Base-by-base conservation (phyloP, 2,329 filamentous ascomycete species). In the Colletotrichum theobromicola region DNA sequence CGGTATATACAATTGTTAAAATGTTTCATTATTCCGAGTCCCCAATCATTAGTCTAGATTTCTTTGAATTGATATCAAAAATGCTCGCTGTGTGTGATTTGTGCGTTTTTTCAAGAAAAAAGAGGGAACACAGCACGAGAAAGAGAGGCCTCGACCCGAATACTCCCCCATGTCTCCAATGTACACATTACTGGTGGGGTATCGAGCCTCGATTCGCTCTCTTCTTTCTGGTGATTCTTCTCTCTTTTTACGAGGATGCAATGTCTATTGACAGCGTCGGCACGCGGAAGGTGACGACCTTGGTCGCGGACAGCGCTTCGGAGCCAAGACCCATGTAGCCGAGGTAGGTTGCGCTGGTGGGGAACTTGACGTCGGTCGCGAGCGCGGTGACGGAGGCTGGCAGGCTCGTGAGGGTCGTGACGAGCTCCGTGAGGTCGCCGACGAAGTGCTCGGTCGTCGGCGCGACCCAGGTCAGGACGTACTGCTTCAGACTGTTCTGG, bases 241-340 rank as follows among this genome's bases (percentile, higher is more conserved):
- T 37, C 24, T 9, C n/a, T 28, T 21, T 24, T 67, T 28, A 71
- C 32, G 62, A 66, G 7, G 60, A 65, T 50, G 37, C 61, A 46
- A 74, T 78, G 55, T 85, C 81, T 76, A 87, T 83, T 32, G 83
- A 80, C 50, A 87, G 76, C 26, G 78, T 72, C 10, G 83, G 80
- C 4, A 88, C 87, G 37, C 81, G 81, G 76, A 90, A 89, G 2
- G 89, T 90, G 65, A 90, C 88, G 50, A 85, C 85, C 5, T 79
- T 77, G 28, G 78, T 70, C 9, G 85, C 81, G 7, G 81, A 85
- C 79, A 87, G 88, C 1, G 88, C 83, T 78, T 91, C 89, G 16
- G 86, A 86, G 26, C 89, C 89, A 75, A 90, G 87, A 60, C 84
- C 84, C 77, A 90, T 81, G 76, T 89, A 88, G 24, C 88, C 89